phyloP scores from a whole-genome alignment of 2,329 filamentous ascomycete genomes.

The Sarocladium brachiariae region DNA sequence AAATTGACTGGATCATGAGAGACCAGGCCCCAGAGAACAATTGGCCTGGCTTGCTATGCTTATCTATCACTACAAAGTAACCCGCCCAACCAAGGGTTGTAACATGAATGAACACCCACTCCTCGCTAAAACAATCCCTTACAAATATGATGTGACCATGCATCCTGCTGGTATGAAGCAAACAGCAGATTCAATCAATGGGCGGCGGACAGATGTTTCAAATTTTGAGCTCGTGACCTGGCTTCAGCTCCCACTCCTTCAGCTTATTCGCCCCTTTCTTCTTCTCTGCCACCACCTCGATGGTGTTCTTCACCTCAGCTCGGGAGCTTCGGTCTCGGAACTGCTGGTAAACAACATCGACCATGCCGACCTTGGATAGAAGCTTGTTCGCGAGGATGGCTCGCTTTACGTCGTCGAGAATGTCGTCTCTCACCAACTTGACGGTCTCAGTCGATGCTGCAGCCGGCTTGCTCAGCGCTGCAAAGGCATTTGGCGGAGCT shows the following conservation, averaged over 20 bases:
- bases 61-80: neutral
- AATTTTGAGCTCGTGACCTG: conserved; percentile 27
- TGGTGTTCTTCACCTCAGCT: conserved; percentile 34
- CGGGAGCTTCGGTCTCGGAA: conserved; percentile 31
- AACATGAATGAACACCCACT: neutral
- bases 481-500: conserved; percentile 29
- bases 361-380: conserved; percentile 33
- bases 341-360: conserved; percentile 33
- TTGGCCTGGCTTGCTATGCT: neutral
- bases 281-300: conserved; percentile 34
- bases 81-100: neutral
- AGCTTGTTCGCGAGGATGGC: conserved; percentile 33
- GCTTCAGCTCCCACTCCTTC: conserved; percentile 20
- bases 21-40: neutral
- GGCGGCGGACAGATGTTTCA: neutral
- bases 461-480: conserved; percentile 21
- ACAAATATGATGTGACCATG: neutral
- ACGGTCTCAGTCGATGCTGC: conserved; percentile 13
- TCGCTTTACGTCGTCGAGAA: conserved; percentile 34
- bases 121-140: neutral
- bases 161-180: neutral
- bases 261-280: conserved; percentile 32
- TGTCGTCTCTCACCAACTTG: conserved; percentile 31
- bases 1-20: too few relatives aligned
- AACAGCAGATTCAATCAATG: neutral